These are phyloP conservation scores for Aspergillus chevalieri DNA, from an alignment of 2,329 filamentous ascomycete genomes.

Conservation along the genomic window DNA sequence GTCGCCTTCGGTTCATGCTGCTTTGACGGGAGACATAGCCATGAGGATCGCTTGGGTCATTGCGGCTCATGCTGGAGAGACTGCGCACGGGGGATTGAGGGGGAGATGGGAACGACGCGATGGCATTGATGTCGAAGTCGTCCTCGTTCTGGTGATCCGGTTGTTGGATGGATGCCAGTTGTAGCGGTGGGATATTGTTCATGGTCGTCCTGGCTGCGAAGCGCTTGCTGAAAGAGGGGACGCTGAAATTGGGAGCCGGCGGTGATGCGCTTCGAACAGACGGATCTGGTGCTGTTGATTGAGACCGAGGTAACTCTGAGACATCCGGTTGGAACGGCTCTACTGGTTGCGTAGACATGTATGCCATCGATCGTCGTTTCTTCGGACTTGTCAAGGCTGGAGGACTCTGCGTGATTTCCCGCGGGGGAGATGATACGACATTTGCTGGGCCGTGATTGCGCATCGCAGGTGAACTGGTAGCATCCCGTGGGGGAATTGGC, in stretches of 20 bases:
- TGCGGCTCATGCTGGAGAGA: constrained; percentile 15
- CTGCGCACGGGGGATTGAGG: constrained; percentile 28
- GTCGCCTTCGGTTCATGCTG: constrained; percentile 9
- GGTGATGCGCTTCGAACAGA: constrained; percentile 26
- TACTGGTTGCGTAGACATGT: constrained; percentile 4
- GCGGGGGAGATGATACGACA: constrained; percentile 7
- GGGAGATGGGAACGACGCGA: constrained; percentile 23
- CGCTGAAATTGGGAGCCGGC: constrained; percentile 37
- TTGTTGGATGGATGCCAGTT: neutral
- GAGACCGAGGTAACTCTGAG: constrained; percentile 13
- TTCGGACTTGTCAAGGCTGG: constrained; percentile 18
- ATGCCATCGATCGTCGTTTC: constrained; percentile 23
- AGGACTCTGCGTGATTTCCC: constrained; percentile 14
- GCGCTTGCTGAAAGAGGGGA: constrained; percentile 36
- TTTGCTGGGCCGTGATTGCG: constrained; percentile 7
- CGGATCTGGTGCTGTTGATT: constrained; percentile 20
- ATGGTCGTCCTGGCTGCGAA: constrained; percentile 20
- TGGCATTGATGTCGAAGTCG: constrained; percentile 7
- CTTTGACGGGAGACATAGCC: constrained; percentile 7
- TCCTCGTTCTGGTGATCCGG: constrained; percentile 10
- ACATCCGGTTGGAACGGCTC: constrained; percentile 11
- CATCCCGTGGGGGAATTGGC: constrained; percentile 2
- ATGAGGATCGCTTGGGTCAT: constrained; percentile 16
- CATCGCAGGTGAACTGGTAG: constrained; percentile 12
- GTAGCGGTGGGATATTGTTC: constrained; percentile 12